These are phyloP conservation scores for Gossypium armourianum DNA, from an alignment of 441 rosid species.

Conservation along the genomic window DNA sequence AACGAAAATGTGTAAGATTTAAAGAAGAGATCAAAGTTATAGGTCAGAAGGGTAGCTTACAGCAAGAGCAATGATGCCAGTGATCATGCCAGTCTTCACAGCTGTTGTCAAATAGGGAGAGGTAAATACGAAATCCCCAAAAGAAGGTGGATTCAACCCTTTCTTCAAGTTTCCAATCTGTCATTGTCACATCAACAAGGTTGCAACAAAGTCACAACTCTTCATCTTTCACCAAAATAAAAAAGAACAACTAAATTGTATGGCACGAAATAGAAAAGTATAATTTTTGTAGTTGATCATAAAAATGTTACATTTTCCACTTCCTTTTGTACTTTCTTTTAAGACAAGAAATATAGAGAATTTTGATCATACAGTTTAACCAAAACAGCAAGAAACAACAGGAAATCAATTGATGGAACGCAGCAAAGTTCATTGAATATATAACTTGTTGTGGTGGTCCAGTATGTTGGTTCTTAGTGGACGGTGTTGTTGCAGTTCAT, in stretches of 20 bases:
- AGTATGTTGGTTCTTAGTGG: background rate
- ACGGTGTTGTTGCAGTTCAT: background rate
- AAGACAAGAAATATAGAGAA: background rate
- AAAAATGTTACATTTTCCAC: background rate
- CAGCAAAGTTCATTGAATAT: background rate
- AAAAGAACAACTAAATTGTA: background rate
- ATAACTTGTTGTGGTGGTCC: background rate
- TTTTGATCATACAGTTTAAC: background rate
- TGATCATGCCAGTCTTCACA: conserved; percentile 65
- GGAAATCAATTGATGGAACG: background rate
- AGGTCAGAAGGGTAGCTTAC: conserved; percentile 29
- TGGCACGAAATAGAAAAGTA: background rate
- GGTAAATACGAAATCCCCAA: conserved; percentile 50
- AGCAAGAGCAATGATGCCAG: conserved; percentile 84
- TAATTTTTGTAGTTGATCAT: background rate
- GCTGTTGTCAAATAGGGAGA: conserved; percentile 51
- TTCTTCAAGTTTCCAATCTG: conserved; percentile 82
- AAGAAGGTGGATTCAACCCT: conserved; percentile 71
- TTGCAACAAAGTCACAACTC: background rate
- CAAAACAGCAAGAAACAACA: background rate
- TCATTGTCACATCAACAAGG: background rate
- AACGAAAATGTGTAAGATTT: background rate
- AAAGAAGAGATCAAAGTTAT: background rate
- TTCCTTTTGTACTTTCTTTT: background rate
- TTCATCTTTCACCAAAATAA: background rate